Evolutionary conservation across 345 rosid genomes (phyloP), one percentile per base, ranked within the genome.

Genomic region (Stellera chamaejasme): DNA sequence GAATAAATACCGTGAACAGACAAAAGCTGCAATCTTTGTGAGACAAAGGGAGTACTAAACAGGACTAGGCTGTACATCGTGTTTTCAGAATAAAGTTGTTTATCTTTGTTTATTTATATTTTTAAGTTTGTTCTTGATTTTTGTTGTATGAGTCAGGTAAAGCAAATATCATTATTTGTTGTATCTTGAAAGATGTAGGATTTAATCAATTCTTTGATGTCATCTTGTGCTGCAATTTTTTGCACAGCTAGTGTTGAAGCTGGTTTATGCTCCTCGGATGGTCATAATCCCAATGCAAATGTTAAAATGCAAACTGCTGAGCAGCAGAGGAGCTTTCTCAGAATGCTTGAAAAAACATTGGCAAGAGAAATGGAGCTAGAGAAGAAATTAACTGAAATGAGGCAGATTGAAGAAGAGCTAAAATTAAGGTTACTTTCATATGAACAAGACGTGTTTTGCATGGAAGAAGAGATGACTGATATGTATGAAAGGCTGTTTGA

Each of bases 351-450:
- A 77, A 86, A 82, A 65, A 86, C 99, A 58, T 73, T 93, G 81
- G 97, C 97, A 8, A 84, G 84, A 64, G 99, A 93, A 75, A 72
- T 93, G 73, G 97, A 93, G 65, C 77, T 84, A 48, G 96, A 93
- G 68, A 81, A 84, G 79, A 89, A 84, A 66, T 68, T 89, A 59
- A 69, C 69, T 12, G 97, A 93, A 57, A 77, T 94, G 32, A 79
- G 78, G 69, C 79, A 76, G 57, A 47, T 46, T 10, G 92, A 84
- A 51, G 82, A 78, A 61, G 81, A 72, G 59, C 72, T 87, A 65
- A 78, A 66, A 62, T 54, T 70, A 49, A 80, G 71, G 70, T 45
- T 87, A 52, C 70, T 63, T 65, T 79, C 82, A 41, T 69, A 69
- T 4, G 86, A 82, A 68, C 78, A 81, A 67, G 94, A 76, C 46